A percentile compares a stretch with the other conserved stretches of the same genome.
phyloP scores from a whole-genome alignment of 1,284 basidiomycete species.

The Ganoderma resinaceum region DNA sequence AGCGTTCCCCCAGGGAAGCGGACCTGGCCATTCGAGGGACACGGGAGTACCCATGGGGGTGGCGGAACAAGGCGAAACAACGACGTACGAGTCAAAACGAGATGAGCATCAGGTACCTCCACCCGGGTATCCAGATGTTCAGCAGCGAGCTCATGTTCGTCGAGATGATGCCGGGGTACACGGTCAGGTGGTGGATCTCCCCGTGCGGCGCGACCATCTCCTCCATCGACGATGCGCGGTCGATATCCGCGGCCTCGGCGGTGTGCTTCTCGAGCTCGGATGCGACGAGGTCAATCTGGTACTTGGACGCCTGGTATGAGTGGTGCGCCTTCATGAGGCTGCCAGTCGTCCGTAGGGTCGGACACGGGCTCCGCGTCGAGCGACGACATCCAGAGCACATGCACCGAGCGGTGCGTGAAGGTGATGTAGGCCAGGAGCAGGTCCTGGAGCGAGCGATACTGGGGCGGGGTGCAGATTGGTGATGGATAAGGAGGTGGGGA shows the following conservation, averaged over 20 bases:
- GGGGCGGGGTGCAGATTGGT: too few relatives aligned
- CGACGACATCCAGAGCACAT: slow-evolving; percentile 86
- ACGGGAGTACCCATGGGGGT: too few relatives aligned
- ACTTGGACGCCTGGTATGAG: slow-evolving; percentile 82
- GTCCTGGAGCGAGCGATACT: slow-evolving; percentile 68
- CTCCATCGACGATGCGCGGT: slow-evolving; percentile 5
- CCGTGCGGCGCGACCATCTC: slow-evolving; percentile 26
- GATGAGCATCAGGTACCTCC: slow-evolving; percentile 56
- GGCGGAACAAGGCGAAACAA: too few relatives aligned
- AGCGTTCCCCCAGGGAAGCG: slow-evolving; percentile 70
- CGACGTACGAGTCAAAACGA: slow-evolving; percentile 75
- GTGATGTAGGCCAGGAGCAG: slow-evolving; percentile 51
- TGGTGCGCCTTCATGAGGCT: slow-evolving; percentile 66
- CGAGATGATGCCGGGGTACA: slow-evolving; percentile 77
- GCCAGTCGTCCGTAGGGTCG: slow-evolving; percentile 78
- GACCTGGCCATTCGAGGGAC: too few relatives aligned
- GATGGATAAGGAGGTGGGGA: background rate
- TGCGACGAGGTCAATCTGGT: slow-evolving; percentile 79
- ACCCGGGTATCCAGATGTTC: slow-evolving; percentile 29
- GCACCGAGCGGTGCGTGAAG: slow-evolving; percentile 44
- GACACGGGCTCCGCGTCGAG: slow-evolving; percentile 69
- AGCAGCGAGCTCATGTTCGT: slow-evolving; percentile 53
- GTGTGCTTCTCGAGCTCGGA: slow-evolving; percentile 61
- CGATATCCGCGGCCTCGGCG: slow-evolving; percentile 30
- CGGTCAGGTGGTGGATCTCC: slow-evolving; percentile 65